phyloP scores from a whole-genome alignment of 352 stramenopile genomes.

The Peronospora destructor region DNA sequence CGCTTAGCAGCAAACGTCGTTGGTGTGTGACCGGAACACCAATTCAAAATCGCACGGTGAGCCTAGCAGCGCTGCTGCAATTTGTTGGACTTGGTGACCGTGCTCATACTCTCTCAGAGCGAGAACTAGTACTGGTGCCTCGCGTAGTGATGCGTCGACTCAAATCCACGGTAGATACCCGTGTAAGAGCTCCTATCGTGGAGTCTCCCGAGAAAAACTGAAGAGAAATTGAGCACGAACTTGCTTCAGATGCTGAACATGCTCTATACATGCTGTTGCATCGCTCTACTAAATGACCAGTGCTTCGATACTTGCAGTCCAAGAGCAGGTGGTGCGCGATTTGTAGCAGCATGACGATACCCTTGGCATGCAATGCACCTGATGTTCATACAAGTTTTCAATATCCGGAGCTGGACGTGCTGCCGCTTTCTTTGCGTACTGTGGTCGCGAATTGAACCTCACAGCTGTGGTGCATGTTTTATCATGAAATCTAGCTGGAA shows the following conservation, averaged over 20 bases:
- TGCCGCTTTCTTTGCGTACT: conserved; percentile 85
- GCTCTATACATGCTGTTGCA: conserved; percentile 76
- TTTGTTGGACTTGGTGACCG: conserved; percentile 73
- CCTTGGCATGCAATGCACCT: no score
- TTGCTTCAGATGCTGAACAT: conserved; percentile 67
- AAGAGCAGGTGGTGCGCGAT: conserved; percentile 52
- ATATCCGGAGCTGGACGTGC: conserved; percentile 70
- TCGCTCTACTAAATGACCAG: conserved; percentile 64
- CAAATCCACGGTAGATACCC: conserved; percentile 59
- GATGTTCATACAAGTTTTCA: no score
- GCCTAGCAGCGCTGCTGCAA: conserved; percentile 80
- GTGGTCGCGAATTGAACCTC: conserved; percentile 89
- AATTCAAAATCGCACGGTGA: conserved; percentile 83
- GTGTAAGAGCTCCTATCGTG: conserved; percentile 48
- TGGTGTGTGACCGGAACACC: conserved; percentile 89
- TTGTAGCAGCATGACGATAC: conserved; percentile 44
- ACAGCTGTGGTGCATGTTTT: conserved; percentile 90
- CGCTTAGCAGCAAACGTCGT: conserved; percentile 64
- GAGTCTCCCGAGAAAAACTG: conserved; percentile 48
- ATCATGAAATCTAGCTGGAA: conserved; percentile 92
- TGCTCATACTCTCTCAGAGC: conserved; percentile 46
- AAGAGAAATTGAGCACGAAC: conserved; percentile 51
- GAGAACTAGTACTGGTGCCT: conserved; percentile 67
- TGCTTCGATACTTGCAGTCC: conserved; percentile 69
- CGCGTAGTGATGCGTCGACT: conserved; percentile 79